phyloP scores from a whole-genome alignment of 805 yeast genomes.

The Tetrapisispora taiwanensis region DNA sequence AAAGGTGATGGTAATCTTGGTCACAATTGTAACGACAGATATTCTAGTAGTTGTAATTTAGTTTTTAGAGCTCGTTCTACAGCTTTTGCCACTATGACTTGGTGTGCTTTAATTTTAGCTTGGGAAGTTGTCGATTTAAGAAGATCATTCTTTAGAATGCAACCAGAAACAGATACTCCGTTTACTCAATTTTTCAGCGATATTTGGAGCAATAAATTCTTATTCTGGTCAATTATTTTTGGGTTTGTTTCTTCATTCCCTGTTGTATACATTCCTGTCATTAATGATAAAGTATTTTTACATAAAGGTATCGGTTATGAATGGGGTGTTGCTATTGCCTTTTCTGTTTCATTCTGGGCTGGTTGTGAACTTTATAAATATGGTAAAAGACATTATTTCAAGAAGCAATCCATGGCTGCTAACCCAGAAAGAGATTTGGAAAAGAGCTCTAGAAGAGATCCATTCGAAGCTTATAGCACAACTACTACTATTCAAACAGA shows the following conservation, averaged over 20 bases:
- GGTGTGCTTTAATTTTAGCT: conserved; percentile 73
- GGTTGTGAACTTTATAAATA: conserved; percentile 62
- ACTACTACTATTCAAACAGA: conserved; percentile 36
- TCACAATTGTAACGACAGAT: conserved; percentile 45
- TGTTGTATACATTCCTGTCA: conserved; percentile 80
- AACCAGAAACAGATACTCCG: conserved; percentile 53
- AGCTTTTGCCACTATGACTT: conserved; percentile 72
- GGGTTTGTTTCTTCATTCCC: conserved; percentile 72
- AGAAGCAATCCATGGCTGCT: conserved; percentile 33
- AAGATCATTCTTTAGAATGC: conserved; percentile 61
- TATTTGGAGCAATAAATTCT: conserved; percentile 62
- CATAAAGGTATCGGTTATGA: conserved; percentile 66
- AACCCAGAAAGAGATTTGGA: conserved; percentile 60
- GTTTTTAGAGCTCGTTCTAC: conserved; percentile 72
- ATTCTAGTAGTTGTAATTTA: conserved; percentile 39
- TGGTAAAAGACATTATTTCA: conserved; percentile 46
- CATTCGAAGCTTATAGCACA: conserved; percentile 49
- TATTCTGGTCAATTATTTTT: conserved; percentile 69
- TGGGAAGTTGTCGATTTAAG: conserved; percentile 76
- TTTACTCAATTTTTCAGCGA: conserved; percentile 52
- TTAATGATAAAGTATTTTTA: conserved; percentile 63
- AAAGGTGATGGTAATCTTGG: conserved; percentile 60
- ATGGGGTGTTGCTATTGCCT: conserved; percentile 68
- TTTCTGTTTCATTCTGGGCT: conserved; percentile 44
- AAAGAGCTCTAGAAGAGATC: conserved; percentile 36